A percentile compares a stretch with the other conserved stretches of the same genome.
phyloP scores from a whole-genome alignment of 176 grass and related monocot genomes.

The Cymbopogon citratus region DNA sequence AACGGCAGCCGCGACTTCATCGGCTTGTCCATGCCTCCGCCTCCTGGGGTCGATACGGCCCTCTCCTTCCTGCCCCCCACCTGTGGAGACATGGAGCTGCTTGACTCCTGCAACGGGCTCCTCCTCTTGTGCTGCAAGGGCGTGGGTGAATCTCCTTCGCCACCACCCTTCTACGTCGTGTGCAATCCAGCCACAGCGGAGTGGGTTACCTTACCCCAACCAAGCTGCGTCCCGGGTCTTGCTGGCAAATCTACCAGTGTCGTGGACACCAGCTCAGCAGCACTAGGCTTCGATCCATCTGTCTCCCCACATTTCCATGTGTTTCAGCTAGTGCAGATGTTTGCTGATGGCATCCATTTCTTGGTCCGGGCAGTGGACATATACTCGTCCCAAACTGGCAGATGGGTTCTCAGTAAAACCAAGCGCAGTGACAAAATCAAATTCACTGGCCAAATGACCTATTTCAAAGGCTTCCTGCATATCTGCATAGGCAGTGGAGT shows the following conservation, averaged over 20 bases:
- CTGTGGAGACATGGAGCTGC: not conserved
- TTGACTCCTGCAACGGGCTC: not conserved
- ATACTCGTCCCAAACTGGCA: not conserved
- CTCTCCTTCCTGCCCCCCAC: not conserved
- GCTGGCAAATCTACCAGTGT: no score
- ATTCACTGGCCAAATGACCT: not conserved
- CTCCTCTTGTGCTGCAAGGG: not conserved
- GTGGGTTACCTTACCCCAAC: not conserved
- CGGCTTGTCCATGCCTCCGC: not conserved
- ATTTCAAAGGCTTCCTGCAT: slow-evolving; percentile 12
- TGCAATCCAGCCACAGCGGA: slow-evolving; percentile 1
- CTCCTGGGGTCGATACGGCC: not conserved
- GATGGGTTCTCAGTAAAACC: not conserved
- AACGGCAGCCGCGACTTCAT: not conserved
- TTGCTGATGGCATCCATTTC: no score
- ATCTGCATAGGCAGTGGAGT: not conserved
- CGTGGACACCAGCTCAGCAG: not conserved
- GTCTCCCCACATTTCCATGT: not conserved
- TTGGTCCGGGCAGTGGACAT: not conserved
- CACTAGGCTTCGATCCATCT: not conserved
- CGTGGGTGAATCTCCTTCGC: fast-evolving
- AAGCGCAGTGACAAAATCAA: not conserved
- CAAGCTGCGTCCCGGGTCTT: not conserved
- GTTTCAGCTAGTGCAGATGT: not conserved
- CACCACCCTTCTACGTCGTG: not conserved